Percentiles rank a stretch among this genome's conserved stretches.
These are phyloP conservation scores for Stevia rebaudiana DNA, from an alignment of 140 eudicot genomes.

Conservation along the genomic window DNA sequence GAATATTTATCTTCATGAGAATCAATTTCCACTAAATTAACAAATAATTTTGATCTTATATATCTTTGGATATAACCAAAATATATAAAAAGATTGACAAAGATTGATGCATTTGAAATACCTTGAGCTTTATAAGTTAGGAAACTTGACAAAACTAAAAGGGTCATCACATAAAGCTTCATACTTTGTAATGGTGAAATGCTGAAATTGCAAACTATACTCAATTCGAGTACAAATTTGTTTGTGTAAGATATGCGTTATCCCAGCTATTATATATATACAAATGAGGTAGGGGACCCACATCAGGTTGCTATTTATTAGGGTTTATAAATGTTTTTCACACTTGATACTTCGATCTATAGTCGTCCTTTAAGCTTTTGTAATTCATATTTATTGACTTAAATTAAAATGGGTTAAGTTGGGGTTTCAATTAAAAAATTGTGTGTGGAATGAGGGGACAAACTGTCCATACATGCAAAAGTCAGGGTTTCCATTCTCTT, in stretches of 20 bases:
- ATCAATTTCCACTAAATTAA: not conserved
- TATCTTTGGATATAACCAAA: not conserved
- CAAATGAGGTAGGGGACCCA: conserved; percentile 14
- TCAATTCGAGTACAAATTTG: not conserved
- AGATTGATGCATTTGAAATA: not conserved
- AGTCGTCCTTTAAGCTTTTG: not conserved
- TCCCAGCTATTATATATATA: conserved; percentile 22
- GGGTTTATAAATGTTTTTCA: not conserved
- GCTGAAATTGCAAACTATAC: not conserved
- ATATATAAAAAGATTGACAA: not conserved
- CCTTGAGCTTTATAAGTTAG: conserved; percentile 27
- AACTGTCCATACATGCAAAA: conserved; percentile 22
- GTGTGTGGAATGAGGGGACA: conserved; percentile 19
- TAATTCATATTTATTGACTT: conserved; percentile 2
- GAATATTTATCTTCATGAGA: not conserved
- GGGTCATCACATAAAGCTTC: conserved; percentile 22
- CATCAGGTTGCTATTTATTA: conserved; percentile 16
- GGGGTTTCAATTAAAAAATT: not conserved
- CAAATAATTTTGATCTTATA: not conserved
- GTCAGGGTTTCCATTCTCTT: conserved; percentile 16
- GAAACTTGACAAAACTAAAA: conserved; percentile 29
- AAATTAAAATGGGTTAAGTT: not conserved
- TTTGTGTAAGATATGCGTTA: conserved; percentile 13
- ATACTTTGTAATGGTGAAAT: conserved; percentile 6
- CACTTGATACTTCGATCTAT: not conserved